These are phyloP conservation scores for Neofusicoccum parvum DNA, from an alignment of 2,329 filamentous ascomycete genomes.

Conservation along the genomic window DNA sequence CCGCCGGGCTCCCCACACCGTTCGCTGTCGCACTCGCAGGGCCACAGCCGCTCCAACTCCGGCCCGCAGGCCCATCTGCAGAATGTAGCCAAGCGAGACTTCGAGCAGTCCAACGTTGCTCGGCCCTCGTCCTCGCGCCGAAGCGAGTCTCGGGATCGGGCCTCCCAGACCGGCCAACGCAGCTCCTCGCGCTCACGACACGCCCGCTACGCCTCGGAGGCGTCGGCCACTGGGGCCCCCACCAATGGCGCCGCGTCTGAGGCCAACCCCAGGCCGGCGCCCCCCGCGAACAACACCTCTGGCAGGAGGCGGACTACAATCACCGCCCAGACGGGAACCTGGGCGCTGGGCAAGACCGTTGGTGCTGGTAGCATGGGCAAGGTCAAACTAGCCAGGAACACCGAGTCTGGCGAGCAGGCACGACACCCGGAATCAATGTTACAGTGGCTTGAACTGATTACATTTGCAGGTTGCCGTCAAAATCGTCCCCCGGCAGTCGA, in stretches of 20 bases:
- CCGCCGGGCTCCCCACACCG: slow-evolving; percentile 35
- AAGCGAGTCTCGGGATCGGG: slow-evolving; percentile 66
- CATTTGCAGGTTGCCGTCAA: slow-evolving; percentile 81
- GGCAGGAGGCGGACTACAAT: slow-evolving; percentile 72
- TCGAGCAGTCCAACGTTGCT: slow-evolving; percentile 70
- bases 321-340: slow-evolving; percentile 81
- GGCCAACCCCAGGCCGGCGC: neutral
- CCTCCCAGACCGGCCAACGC: slow-evolving; percentile 41
- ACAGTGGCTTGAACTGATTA: slow-evolving; percentile 18
- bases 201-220: slow-evolving; percentile 50
- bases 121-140: slow-evolving; percentile 58
- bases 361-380: slow-evolving; percentile 99
- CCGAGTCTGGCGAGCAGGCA: slow-evolving; percentile 89
- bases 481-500: slow-evolving; percentile 88
- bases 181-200: slow-evolving; percentile 34
- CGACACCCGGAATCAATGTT: slow-evolving; percentile 28
- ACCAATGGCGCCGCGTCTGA: slow-evolving; percentile 41
- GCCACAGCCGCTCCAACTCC: slow-evolving; percentile 29
- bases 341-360: slow-evolving; percentile 94
- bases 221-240: slow-evolving; percentile 38
- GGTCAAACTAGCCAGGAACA: slow-evolving; percentile 90
- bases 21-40: slow-evolving; percentile 38
- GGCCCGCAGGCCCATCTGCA: slow-evolving; percentile 51
- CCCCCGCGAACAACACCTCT: slow-evolving; percentile 17
- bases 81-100: slow-evolving; percentile 67